These are phyloP conservation scores for Pseudopyricularia javanii DNA, from an alignment of 2,329 filamentous ascomycete species.

Conservation along the genomic window DNA sequence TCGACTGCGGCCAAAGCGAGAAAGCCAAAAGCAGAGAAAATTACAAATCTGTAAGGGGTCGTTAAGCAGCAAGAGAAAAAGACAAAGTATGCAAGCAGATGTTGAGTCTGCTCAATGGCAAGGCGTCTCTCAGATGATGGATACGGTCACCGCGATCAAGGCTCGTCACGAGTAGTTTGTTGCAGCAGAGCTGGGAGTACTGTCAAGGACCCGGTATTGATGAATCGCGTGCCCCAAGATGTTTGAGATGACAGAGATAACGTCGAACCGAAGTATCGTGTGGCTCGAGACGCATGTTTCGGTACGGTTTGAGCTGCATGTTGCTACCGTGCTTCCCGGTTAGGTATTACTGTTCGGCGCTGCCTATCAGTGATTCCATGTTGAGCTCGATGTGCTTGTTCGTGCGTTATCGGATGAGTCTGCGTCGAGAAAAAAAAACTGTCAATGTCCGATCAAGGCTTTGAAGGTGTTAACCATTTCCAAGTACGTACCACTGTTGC, in stretches of 20 bases:
- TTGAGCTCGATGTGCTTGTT: slow-evolving; percentile 1
- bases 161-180: no score
- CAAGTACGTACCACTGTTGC: slow-evolving; percentile 46
- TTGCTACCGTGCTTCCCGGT: background rate
- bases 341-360: background rate
- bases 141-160: no score
- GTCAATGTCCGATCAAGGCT: background rate
- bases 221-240: no score
- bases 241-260: no score
- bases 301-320: no score
- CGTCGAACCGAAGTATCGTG: no score
- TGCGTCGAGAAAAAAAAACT: slow-evolving; percentile 17
- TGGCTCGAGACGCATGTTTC: background rate
- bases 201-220: no score
- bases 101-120: background rate
- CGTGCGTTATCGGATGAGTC: slow-evolving; percentile 1
- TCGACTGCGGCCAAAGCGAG: background rate
- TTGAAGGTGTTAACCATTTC: background rate
- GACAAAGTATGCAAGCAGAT: background rate
- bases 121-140: background rate
- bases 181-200: no score
- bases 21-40: background rate
- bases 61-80: background rate
- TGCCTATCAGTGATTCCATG: slow-evolving; percentile 1
- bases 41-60: background rate